Percentiles rank a stretch among this genome's conserved stretches.
Evolutionary conservation across 1,284 basidiomycete genomes (phyloP).

Genomic region (Polyporus tsugae): DNA sequence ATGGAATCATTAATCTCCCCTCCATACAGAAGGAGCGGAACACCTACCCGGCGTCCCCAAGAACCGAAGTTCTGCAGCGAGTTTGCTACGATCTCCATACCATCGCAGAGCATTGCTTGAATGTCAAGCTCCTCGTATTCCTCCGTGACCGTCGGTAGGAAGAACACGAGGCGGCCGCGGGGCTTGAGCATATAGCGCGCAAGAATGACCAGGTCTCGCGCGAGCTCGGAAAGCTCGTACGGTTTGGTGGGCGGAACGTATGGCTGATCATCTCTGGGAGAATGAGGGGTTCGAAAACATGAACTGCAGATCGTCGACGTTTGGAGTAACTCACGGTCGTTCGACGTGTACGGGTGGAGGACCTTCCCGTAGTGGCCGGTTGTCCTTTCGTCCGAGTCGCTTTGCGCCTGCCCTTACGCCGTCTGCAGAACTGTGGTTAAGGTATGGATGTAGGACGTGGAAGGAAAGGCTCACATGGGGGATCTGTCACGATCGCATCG

Average conservation of each 20-base stretch:
- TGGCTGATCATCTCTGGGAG: conserved; percentile 60
- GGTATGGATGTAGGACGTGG: neutral
- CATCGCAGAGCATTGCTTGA: conserved; percentile 75
- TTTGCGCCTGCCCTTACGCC: conserved; percentile 98
- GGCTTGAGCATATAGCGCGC: conserved; percentile 89
- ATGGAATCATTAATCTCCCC: neutral
- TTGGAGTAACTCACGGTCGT: conserved; percentile 37
- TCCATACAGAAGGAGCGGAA: neutral
- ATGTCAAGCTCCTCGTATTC: conserved; percentile 91
- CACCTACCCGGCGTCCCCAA: conserved; percentile 86
- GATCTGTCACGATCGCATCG: conserved; percentile 95
- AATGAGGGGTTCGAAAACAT: neutral
- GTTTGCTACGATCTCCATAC: conserved; percentile 90
- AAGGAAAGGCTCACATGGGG: conserved; percentile 72
- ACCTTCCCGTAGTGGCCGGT: conserved; percentile 41
- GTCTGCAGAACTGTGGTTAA: conserved; percentile 55
- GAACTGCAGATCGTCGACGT: neutral
- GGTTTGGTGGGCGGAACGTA: conserved; percentile 91
- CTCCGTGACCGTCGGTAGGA: conserved; percentile 92
- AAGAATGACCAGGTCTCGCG: conserved; percentile 83
- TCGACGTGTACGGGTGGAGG: conserved; percentile 25
- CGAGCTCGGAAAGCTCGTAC: conserved; percentile 91
- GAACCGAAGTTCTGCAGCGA: conserved; percentile 95
- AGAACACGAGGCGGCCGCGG: conserved; percentile 92
- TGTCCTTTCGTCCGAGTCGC: conserved; percentile 80